phyloP scores from a whole-genome alignment of 495 filamentous ascomycete genomes.

The Pseudevernia furfuracea region DNA sequence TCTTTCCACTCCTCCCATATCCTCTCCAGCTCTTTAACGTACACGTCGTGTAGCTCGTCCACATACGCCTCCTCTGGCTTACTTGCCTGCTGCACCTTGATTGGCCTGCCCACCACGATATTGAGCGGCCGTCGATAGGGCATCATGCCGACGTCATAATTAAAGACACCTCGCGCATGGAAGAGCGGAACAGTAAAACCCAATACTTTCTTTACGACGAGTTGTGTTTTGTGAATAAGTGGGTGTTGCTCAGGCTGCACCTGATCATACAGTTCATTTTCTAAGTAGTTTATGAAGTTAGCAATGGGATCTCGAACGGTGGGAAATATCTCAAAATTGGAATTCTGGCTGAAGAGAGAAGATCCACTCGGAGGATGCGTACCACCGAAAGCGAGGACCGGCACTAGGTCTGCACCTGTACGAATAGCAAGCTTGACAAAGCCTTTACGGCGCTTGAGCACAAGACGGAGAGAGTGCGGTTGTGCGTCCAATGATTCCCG shows the following conservation, averaged over 20 bases:
- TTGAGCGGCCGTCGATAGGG: constrained; percentile 84
- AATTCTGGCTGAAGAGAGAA: neutral
- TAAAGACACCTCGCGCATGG: constrained; percentile 88
- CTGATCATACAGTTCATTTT: constrained; percentile 95
- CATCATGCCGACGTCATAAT: constrained; percentile 94
- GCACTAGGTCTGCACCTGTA: constrained; percentile 84
- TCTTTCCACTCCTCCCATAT: constrained; percentile 89
- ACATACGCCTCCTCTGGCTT: constrained; percentile 66
- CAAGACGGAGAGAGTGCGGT: constrained; percentile 63
- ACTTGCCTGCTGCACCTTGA: constrained; percentile 54
- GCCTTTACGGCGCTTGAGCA: constrained; percentile 76
- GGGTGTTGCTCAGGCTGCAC: constrained; percentile 63
- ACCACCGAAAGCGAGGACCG: constrained; percentile 74
- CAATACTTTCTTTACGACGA: constrained; percentile 69
- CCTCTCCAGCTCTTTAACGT: constrained; percentile 68
- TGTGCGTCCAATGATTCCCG: constrained; percentile 82
- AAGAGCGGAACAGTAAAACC: constrained; percentile 93
- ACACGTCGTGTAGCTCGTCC: constrained; percentile 67
- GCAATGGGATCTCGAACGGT: neutral
- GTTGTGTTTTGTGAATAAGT: constrained; percentile 64
- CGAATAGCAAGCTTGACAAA: constrained; percentile 90
- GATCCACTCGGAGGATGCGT: neutral
- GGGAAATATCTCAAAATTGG: too few species aligned
- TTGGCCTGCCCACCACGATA: constrained; percentile 76
- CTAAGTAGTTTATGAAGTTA: constrained; percentile 26